These are phyloP conservation scores for Cymodocea nodosa DNA, from an alignment of 116 monocot genomes.

Conservation along the genomic window DNA sequence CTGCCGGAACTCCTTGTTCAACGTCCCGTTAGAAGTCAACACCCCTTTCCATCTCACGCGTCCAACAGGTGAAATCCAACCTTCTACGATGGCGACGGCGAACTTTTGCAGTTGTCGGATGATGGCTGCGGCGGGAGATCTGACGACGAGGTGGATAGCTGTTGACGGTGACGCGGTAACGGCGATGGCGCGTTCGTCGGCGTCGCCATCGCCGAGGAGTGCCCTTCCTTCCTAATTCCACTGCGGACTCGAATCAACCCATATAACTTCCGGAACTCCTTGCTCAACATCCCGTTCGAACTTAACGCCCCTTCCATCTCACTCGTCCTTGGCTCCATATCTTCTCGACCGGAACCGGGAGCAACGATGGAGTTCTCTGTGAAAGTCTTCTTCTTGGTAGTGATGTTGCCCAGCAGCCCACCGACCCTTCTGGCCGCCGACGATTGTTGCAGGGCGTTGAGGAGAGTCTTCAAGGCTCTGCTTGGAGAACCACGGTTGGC, in stretches of 20 bases:
- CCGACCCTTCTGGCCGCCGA: slow-evolving; percentile 9
- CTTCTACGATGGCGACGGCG: neutral
- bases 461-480: slow-evolving; percentile 67
- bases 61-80: neutral
- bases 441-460: slow-evolving; percentile 42
- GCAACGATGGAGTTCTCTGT: neutral
- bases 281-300: slow-evolving; percentile 7
- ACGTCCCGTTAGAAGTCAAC: neutral
- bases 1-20: slow-evolving; percentile 12
- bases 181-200: neutral
- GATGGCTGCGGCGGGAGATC: neutral
- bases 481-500: slow-evolving; percentile 60
- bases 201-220: neutral
- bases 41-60: neutral
- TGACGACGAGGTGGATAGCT: slow-evolving; percentile 1
- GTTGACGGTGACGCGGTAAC: neutral
- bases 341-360: neutral
- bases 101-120: neutral
- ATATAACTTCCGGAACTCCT: slow-evolving; percentile 13
- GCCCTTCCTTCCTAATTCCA: slow-evolving; percentile 1
- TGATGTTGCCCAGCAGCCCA: neutral
- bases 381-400: neutral
- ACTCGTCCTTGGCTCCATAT: neutral
- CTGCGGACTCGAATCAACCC: slow-evolving; percentile 8
- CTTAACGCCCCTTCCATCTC: neutral